A percentile compares a stretch with the other conserved stretches of the same genome.
phyloP scores from a whole-genome alignment of 2,329 filamentous ascomycete species.

The Neonectria magnoliae region DNA sequence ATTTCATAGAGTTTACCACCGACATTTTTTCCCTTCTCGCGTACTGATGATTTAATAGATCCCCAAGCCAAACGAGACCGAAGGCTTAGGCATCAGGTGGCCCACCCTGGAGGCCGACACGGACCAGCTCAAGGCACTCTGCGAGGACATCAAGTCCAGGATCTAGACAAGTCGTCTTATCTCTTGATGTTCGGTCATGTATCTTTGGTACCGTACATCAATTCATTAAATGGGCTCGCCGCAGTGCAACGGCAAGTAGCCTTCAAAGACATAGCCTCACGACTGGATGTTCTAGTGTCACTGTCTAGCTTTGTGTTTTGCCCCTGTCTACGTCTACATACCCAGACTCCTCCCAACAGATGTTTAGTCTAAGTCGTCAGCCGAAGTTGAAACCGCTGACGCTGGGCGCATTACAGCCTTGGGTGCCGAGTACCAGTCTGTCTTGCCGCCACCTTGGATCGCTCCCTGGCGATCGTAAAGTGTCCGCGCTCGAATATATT shows the following conservation, averaged over 20 bases:
- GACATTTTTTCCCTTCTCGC: not conserved
- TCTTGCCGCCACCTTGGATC: conserved; percentile 71
- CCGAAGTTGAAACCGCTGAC: conserved; percentile 48
- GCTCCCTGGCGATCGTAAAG: conserved; percentile 85
- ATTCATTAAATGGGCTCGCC: conserved; percentile 1
- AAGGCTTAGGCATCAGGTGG: conserved; percentile 86
- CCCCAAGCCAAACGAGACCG: conserved; percentile 85
- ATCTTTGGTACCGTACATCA: conserved; percentile 1
- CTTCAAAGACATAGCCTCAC: conserved; percentile 19
- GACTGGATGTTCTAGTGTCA: conserved; percentile 31
- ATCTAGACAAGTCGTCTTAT: conserved; percentile 65
- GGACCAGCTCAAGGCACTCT: conserved; percentile 81
- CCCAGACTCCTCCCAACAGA: conserved; percentile 2
- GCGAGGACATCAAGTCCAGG: conserved; percentile 88
- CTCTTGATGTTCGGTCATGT: conserved; percentile 6
- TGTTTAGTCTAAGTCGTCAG: conserved; percentile 59
- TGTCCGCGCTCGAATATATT: conserved; percentile 83
- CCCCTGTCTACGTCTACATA: conserved; percentile 17
- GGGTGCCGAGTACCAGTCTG: conserved; percentile 72
- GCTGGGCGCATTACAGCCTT: conserved; percentile 29
- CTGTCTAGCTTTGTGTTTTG: conserved; percentile 20
- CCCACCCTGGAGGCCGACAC: conserved; percentile 80
- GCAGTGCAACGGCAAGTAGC: conserved; percentile 5
- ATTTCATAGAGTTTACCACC: not conserved
- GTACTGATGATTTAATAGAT: conserved; percentile 66